Conservation (phyloP, 192 early-diverging fungal genomes). For the Coemansia interrupta region DNA sequence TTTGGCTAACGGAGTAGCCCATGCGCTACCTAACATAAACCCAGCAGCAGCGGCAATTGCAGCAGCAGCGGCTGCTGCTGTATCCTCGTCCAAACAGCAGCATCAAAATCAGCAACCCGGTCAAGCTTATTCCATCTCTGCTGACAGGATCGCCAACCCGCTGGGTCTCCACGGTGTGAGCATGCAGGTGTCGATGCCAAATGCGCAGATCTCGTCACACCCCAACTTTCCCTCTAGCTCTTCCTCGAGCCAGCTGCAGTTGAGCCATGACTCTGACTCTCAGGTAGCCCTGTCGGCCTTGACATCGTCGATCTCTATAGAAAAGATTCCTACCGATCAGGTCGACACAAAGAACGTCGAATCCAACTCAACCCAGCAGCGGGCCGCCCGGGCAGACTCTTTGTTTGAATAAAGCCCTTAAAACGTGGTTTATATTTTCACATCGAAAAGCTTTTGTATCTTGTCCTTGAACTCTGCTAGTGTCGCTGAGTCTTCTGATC, state of each 20-base stretch:
- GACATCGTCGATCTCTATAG: background rate
- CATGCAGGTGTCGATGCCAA: background rate
- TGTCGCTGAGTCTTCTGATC: background rate
- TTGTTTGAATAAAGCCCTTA: background rate
- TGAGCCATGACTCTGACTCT: too few relatives aligned
- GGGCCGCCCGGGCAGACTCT: slow-evolving; percentile 1
- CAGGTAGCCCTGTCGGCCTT: too few relatives aligned
- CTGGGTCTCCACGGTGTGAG: too few relatives aligned
- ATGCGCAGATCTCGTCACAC: background rate
- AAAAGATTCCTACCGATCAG: slow-evolving; percentile 5
- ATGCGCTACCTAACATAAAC: slow-evolving; percentile 8
- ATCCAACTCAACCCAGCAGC: background rate
- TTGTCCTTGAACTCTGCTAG: too few relatives aligned
- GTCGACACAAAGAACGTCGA: too few relatives aligned
- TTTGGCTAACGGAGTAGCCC: slow-evolving; percentile 3
- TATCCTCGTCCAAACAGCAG: background rate
- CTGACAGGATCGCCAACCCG: too few relatives aligned
- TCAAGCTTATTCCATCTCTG: too few relatives aligned
- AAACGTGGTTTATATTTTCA: background rate
- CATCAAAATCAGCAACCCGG: background rate
- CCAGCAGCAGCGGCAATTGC: slow-evolving; percentile 6
- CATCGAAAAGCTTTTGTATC: background rate
- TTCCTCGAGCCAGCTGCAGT: too few relatives aligned
- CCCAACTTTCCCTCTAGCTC: too few relatives aligned
- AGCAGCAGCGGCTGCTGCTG: slow-evolving; percentile 1